Evolutionary conservation across 257 asterid genomes (phyloP).

Genomic region (Lantana camara): DNA sequence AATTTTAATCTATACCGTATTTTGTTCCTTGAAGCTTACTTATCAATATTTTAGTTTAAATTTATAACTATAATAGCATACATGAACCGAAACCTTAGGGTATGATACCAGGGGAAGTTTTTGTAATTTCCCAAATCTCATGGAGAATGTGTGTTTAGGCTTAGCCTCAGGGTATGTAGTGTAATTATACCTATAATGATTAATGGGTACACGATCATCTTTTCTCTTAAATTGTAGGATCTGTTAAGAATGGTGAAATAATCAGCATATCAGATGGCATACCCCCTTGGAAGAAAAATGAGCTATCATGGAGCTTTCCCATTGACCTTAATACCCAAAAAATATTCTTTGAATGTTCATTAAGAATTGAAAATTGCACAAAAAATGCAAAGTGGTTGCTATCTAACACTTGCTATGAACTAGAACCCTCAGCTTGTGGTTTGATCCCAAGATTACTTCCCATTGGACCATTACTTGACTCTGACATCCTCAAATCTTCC

Average conservation of each 20-base stretch:
- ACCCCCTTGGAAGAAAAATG: slow-evolving; percentile 26
- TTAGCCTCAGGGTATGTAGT: no score
- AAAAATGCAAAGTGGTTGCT: slow-evolving; percentile 20
- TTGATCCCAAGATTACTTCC: slow-evolving; percentile 33
- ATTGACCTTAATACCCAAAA: slow-evolving; percentile 2
- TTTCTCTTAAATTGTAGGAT: slow-evolving; percentile 26
- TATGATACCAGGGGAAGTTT: no score
- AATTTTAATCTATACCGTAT: no score
- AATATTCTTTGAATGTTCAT: slow-evolving; percentile 6
- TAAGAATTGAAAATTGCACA: neutral
- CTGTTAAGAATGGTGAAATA: slow-evolving; percentile 22
- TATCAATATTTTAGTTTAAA: no score
- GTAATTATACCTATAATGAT: no score
- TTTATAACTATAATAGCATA: no score
- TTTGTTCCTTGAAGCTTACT: no score
- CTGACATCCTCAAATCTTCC: neutral
- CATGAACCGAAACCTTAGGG: no score
- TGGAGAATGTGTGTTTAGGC: no score
- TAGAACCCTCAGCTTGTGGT: slow-evolving; percentile 39
- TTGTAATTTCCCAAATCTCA: no score
- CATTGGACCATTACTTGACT: slow-evolving; percentile 38
- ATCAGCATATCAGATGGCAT: slow-evolving; percentile 20
- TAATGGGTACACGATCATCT: neutral
- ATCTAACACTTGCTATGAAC: slow-evolving; percentile 34
- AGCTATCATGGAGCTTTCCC: slow-evolving; percentile 26